Evolutionary conservation across 1,139 yeast genomes (phyloP), one percentile per base, ranked within the genome.

Genomic region (Scheffersomyces illinoinensis): DNA sequence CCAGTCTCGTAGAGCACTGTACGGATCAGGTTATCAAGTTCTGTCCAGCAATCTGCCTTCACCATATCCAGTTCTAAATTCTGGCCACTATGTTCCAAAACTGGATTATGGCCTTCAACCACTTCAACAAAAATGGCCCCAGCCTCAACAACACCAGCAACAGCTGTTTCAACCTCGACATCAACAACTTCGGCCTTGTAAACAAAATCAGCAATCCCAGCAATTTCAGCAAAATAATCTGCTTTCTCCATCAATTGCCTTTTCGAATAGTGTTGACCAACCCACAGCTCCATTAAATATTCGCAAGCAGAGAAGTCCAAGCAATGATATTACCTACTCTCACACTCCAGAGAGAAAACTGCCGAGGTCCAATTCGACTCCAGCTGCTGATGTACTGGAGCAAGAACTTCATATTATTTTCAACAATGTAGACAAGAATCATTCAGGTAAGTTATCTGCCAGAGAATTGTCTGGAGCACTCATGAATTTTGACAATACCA

Each of bases 401-500:
- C 43, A 33, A 33, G 43, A 33, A 33, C 43, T 33, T 12, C 17
- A 33, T 33, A 2, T 33, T 33, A 80, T 86, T 14, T 86, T 87
- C 65, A 86, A 83, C 59, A 80, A 81, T 24, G 10, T 24, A 8
- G 33, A 24, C 10, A 6, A 6, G 33, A 24, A 24, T 24, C 33
- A 24, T 24, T 24, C 33, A 52, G 75, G 82, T 7, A 75, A 72
- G 58, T 78, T 89, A 52, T 82, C 88, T 2, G 86, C 86, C 55
- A 72, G 72, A 17, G 95, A 89, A 72, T 78, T 89, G 58, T 81
- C 89, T 1, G 74, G 77, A 57, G 93, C 92, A 1, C 76, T 89
- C 58, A 78, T 85, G 53, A 89, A 89, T 68, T 87, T 87, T 64
- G 91, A 87, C 65, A 84, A 85, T 64, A 81, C 92, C 2, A 79